phyloP scores from a whole-genome alignment of 306 rosid species.

The Glycine soja region DNA sequence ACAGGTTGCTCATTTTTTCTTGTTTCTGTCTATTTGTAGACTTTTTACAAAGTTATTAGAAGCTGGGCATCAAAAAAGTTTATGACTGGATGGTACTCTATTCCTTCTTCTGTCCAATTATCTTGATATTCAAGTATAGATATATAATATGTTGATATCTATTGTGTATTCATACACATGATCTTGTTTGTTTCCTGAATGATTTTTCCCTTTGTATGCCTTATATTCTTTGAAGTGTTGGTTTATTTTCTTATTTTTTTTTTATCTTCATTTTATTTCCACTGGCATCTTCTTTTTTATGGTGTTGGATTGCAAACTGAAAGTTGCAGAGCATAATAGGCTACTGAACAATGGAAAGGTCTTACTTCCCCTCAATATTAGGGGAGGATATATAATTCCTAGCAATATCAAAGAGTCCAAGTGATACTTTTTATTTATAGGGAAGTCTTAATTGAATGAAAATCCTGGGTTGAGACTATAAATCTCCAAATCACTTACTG shows the following conservation, averaged over 20 bases:
- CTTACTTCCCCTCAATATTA: neutral
- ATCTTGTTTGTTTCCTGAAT: neutral
- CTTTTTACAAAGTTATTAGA: conserved; percentile 76
- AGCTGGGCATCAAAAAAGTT: conserved; percentile 95
- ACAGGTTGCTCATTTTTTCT: conserved; percentile 25
- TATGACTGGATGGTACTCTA: conserved; percentile 85
- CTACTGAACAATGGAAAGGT: too few relatives aligned
- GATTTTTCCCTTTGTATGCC: neutral
- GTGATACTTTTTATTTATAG: neutral
- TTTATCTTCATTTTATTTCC: neutral
- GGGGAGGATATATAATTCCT: neutral
- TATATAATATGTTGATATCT: too few relatives aligned
- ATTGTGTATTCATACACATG: conserved; percentile 35
- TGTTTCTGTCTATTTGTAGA: conserved; percentile 59
- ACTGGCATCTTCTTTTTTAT: too few relatives aligned
- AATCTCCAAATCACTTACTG: conserved; percentile 1
- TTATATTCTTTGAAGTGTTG: neutral
- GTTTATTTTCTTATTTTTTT: neutral
- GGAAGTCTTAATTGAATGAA: conserved; percentile 6
- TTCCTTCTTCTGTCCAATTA: conserved; percentile 13
- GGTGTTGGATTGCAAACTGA: too few relatives aligned
- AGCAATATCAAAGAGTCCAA: neutral
- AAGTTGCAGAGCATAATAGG: too few relatives aligned
- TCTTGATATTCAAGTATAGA: too few relatives aligned
- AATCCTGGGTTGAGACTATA: neutral